Conservation (phyloP, 176 grass and related monocot genomes). For the Ensete glaucum region DNA sequence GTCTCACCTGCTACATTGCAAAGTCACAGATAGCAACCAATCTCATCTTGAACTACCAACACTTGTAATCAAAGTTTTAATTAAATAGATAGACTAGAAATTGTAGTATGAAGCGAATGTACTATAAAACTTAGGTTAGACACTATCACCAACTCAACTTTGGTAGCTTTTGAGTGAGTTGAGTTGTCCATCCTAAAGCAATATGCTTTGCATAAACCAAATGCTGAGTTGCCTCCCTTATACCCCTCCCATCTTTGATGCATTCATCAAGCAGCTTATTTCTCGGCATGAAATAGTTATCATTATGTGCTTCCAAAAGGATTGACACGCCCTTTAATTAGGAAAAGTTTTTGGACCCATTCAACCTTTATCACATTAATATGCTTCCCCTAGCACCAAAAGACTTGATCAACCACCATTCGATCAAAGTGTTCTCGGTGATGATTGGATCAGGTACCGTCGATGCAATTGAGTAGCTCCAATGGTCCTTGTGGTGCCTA, state of each 20-base stretch:
- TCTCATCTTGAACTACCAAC: too few species aligned
- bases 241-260: slow-evolving; percentile 40
- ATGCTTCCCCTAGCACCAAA: neutral
- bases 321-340: slow-evolving; percentile 39
- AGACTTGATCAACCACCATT: neutral
- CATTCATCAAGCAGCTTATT: slow-evolving; percentile 8
- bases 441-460: slow-evolving; percentile 2
- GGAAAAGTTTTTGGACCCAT: neutral
- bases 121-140: neutral
- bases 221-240: neutral
- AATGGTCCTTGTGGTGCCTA: neutral
- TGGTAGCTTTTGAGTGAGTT: slow-evolving; percentile 42
- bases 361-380: neutral
- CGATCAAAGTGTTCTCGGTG: neutral
- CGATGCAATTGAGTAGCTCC: too few species aligned
- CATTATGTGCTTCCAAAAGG: slow-evolving; percentile 57
- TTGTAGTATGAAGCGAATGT: neutral
- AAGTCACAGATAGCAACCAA: too few species aligned
- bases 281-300: slow-evolving; percentile 27
- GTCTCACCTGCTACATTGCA: too few species aligned
- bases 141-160: slow-evolving; percentile 27
- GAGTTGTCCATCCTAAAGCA: slow-evolving; percentile 42
- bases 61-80: too few species aligned
- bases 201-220: slow-evolving; percentile 49
- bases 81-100: too few species aligned